phyloP scores from a whole-genome alignment of 2,329 filamentous ascomycete genomes.

The Chaetomium olivaceum region DNA sequence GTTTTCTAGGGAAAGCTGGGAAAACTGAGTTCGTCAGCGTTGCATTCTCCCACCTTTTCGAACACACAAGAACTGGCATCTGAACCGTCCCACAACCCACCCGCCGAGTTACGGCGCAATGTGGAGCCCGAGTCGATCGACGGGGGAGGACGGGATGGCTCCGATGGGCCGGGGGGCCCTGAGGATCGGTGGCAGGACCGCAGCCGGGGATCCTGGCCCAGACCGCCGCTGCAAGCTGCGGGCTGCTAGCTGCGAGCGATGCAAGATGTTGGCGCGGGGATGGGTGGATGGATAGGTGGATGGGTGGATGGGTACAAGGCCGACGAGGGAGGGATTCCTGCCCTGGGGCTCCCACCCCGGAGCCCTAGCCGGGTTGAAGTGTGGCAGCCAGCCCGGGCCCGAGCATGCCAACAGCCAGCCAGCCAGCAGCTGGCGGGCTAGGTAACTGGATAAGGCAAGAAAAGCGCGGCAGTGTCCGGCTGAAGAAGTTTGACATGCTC shows the following conservation, averaged over 20 bases:
- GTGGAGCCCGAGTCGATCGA: conserved; percentile 17
- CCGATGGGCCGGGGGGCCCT: conserved; percentile 11
- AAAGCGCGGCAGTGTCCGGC: neutral
- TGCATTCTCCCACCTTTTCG: neutral
- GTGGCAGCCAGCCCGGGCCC: neutral
- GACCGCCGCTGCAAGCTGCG: neutral
- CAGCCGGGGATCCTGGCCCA: conserved; percentile 7
- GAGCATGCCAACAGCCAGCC: neutral
- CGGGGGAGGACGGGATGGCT: conserved; percentile 8
- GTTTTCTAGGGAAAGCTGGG: neutral
- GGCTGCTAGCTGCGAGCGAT: neutral
- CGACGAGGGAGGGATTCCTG: neutral
- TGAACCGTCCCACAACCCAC: neutral
- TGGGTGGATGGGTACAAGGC: neutral
- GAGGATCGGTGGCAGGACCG: conserved; percentile 7
- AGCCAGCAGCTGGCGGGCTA: neutral
- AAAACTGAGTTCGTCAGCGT: neutral
- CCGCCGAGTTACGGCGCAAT: neutral
- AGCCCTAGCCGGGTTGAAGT: neutral
- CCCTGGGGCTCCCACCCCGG: neutral
- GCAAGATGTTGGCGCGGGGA: neutral
- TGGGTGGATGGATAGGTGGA: too few species aligned
- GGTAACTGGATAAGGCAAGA: neutral
- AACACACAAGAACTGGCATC: neutral
- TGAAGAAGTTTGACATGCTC: neutral